Conservation (phyloP, 129 eudicot species). For the Lactuca saligna region DNA sequence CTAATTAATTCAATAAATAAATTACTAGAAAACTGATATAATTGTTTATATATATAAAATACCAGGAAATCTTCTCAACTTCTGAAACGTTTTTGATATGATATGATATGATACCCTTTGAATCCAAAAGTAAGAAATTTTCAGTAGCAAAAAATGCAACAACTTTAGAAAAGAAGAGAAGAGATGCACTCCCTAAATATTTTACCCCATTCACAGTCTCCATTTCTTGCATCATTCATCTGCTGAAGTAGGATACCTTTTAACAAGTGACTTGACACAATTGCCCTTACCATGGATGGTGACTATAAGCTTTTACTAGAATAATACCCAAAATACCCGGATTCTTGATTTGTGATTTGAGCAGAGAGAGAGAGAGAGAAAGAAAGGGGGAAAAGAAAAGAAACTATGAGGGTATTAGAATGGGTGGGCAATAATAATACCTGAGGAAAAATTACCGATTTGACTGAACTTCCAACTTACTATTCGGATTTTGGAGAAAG, state of each 20-base stretch:
- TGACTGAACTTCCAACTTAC: slow-evolving; percentile 36
- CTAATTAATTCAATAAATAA: slow-evolving; percentile 24
- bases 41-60: slow-evolving; percentile 40
- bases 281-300: slow-evolving; percentile 25
- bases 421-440: slow-evolving; percentile 43
- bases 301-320: slow-evolving; percentile 41
- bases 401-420: slow-evolving; percentile 26
- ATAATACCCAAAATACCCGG: slow-evolving; percentile 40
- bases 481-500: slow-evolving; percentile 32
- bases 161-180: slow-evolving; percentile 46
- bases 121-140: slow-evolving; percentile 44
- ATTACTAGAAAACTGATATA: slow-evolving; percentile 25
- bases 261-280: slow-evolving; percentile 6
- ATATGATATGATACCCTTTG: slow-evolving; percentile 33
- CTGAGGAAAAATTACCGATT: slow-evolving; percentile 48
- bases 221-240: slow-evolving; percentile 55
- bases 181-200: slow-evolving; percentile 58
- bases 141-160: slow-evolving; percentile 63
- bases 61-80: slow-evolving; percentile 70
- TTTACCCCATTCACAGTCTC: slow-evolving; percentile 80
- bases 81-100: slow-evolving; percentile 53
- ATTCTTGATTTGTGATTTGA: slow-evolving; percentile 23
- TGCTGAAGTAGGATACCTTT: slow-evolving; percentile 43
- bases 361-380: slow-evolving; percentile 24
- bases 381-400: slow-evolving; percentile 27